Evolutionary conservation across 148 eudicot species (phyloP), one percentile per base, ranked within the genome.

Genomic region (Beta vulgaris): DNA sequence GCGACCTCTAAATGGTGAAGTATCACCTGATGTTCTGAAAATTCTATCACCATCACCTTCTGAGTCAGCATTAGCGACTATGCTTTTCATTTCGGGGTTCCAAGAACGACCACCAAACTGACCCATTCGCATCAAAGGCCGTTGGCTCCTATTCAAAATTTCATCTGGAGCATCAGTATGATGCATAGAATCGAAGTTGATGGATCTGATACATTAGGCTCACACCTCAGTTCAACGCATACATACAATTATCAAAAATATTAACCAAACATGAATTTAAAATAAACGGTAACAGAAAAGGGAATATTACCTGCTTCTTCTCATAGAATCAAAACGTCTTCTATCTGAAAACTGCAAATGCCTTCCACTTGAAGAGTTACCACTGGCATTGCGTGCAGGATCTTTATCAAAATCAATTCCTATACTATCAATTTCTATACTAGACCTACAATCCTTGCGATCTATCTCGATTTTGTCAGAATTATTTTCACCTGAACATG

Each of bases 271-370:
- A 37, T 25, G 37, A 18, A 46, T 26, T n/a, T n/a, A 35, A 28
- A 3, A 53, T 7, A 53, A 8, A 25, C 6, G 29, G 25, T 1
- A 55, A 31, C 42, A 5, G 65, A 46, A 55, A n/a, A 2, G 25
- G 25, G 55, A 59, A 23, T 42, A n/a, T 46, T 84, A 87, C 90
- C 90, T 84, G 87, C 76, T 76, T 73, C 81, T 72, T 35, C 68
- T 72, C 54, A 73, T 35, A 28, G 68, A 67, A 37, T 68, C 57
- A 35, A 21, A 39, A 77, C 73, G 74, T 68, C 74, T 81, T 77
- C 82, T 73, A 46, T 74, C 84, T 31, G 88, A 69, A 76, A 71
- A 77, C 42, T 73, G 71, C 18, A 83, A 59, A 49, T 31, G 65
- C 81, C 88, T 74, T 79, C 88, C 78, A 58, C 54, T 28, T 54